These are phyloP conservation scores for Daedaleopsis nitida DNA, from an alignment of 768 basidiomycete genomes.

Conservation along the genomic window DNA sequence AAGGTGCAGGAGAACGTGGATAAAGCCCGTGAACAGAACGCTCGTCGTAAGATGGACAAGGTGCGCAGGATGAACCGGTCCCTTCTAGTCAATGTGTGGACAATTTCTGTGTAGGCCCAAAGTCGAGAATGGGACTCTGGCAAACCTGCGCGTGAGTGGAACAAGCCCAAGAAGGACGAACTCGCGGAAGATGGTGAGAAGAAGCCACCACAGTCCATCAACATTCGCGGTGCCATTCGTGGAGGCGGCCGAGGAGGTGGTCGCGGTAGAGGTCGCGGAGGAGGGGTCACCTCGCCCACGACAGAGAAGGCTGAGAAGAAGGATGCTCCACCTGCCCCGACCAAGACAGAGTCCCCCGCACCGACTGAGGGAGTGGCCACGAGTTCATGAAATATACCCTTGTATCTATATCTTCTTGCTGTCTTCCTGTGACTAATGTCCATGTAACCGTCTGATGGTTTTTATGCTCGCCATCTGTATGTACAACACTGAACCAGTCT, in stretches of 20 bases:
- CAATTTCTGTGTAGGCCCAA: constrained; percentile 41
- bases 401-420: constrained; percentile 3
- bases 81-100: background rate
- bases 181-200: constrained; percentile 16
- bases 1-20: constrained; percentile 73
- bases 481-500: background rate
- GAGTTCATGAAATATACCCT: constrained; percentile 21
- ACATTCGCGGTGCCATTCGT: constrained; percentile 30
- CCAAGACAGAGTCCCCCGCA: constrained; percentile 4
- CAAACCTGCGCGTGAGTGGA: constrained; percentile 43
- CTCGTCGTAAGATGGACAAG: constrained; percentile 81
- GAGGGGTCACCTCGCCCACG: constrained; percentile 10
- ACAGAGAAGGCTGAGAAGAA: constrained; percentile 14
- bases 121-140: constrained; percentile 86
- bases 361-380: constrained; percentile 3
- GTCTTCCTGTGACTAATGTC: background rate
- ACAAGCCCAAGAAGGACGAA: constrained; percentile 19
- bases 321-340: background rate
- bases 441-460: no score
- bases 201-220: constrained; percentile 20
- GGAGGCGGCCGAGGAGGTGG: constrained; percentile 25
- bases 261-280: constrained; percentile 24
- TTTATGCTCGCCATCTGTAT: background rate
- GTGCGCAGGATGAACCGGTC: constrained; percentile 1
- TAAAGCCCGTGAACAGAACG: constrained; percentile 75